Evolutionary conservation across 2,329 filamentous ascomycete species (phyloP), one percentile per base, ranked within the genome.

Genomic region (Coniochaeta sp.): DNA sequence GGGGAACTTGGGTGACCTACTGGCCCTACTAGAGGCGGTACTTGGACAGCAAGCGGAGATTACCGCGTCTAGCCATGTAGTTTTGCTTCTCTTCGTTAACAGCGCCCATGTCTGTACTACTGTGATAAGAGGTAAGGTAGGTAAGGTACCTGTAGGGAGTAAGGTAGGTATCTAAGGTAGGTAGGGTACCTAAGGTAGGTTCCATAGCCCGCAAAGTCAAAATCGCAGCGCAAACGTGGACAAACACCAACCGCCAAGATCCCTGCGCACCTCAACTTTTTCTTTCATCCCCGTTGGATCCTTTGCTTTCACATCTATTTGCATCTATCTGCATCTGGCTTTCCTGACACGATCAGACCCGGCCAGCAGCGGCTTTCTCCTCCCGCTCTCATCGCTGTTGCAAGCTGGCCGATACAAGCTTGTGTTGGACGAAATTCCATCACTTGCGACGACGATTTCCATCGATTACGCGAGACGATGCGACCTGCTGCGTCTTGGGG

Each of bases 191-290:
- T n/a, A n/a, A n/a, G n/a, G n/a, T n/a, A n/a, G n/a, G n/a, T n/a
- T n/a, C n/a, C n/a, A n/a, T n/a, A n/a, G n/a, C n/a, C n/a, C n/a
- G n/a, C n/a, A n/a, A n/a, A n/a, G n/a, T n/a, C n/a, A n/a, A n/a
- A n/a, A 19, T 14, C 40, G 8, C 40, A 43, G 43, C 43, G 43
- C 43, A 47, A 24, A 47, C 43, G 43, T 12, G 22, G 24, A 31
- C 47, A 52, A 52, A 52, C 47, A 52, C 47, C 47, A 52, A 52
- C 47, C 47, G 47, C 47, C 47, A 52, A 52, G 47, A 52, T 52
- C 47, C 47, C 47, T 52, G 47, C 47, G 47, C 14, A 52, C 47
- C 14, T 31, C 24, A 28, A 52, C 47, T 28, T 52, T 52, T 52
- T 52, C 47, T 52, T 52, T 52, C 47, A 52, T 52, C 47, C 44